Evolutionary conservation across 2,329 filamentous ascomycete species (phyloP), one percentile per base, ranked within the genome.

Genomic region (Trichoderma breve): DNA sequence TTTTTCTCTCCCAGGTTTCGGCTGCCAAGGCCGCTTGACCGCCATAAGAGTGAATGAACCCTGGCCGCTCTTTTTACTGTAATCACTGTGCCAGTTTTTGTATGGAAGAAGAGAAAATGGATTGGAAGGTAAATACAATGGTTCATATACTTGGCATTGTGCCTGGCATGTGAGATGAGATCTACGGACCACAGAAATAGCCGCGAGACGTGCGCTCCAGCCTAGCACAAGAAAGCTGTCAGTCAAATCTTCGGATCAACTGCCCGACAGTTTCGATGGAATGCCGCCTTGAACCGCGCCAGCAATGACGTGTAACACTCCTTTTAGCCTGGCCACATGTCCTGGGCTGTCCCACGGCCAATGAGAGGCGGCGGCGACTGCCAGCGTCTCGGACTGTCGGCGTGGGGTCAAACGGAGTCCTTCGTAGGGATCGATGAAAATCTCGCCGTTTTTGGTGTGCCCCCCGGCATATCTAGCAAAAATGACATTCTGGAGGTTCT

Each of bases 301-400:
- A 28, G 7, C 64, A 39, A 43, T 60, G 53, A 68, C 65, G 65
- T 60, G 65, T 47, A 60, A 43, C 34, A 60, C 26, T 68, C 34
- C 53, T 47, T 47, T 15, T 15, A 64, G 14, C 24, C 15, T 62
- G 26, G 15, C 53, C 53, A 15, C 11, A 36, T 24, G n/a, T 24
- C 18, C 24, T 26, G 21, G 21, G 21, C 18, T 47, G 15, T 7
- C 5, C 9, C 9, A 21, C 9, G 39, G 28, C 63, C 63, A 66
- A 66, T 66, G 30, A 57, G 47, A 18, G 66, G 57, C 66, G 34
- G 4, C 39, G 15, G n/a, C n/a, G n/a, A 53, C 66, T 32, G 18
- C 39, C 32, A 57, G 12, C 28, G 18, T 34, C 36, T 36, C 66
- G 66, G 66, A 51, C 57, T 51, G 57, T 69, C 66, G 66, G 66